Evolutionary conservation across 2,329 filamentous ascomycete species (phyloP), one percentile per base, ranked within the genome.

Genomic region (Colletotrichum navitas): DNA sequence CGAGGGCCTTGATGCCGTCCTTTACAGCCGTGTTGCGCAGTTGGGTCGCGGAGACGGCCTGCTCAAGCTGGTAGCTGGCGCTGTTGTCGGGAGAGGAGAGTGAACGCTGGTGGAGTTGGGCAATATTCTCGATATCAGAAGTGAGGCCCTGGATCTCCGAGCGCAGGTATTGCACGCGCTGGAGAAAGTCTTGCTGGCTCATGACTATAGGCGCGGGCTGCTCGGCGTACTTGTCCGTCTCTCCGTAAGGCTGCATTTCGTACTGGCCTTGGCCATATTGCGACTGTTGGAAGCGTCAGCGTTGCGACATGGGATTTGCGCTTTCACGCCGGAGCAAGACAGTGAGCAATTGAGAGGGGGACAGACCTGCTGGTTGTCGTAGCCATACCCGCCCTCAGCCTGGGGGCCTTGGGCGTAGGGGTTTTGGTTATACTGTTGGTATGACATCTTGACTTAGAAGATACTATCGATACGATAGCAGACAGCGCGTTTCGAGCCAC

Each of bases 1-100:
- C 92, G 66, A 95, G 86, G 75, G 88, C 88, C 81, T 93, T 93
- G 84, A 95, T 93, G 82, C 93, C 90, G 78, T 93, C 91, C 79
- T 92, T 91, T 85, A 95, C 93, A 74, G 88, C 85, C n/a, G 88
- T 90, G 83, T 93, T 94, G 77, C 91, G 88, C 74, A 90, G 83
- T 80, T 93, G 91, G 6, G 92, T 94, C 76, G 93, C 86, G 56
- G 90, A 85, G 68, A 94, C 88, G 64, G 92, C 85, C 76, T 87
- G 85, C 80, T 95, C 91, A 32, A 94, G 86, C 81, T 90, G 88
- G 60, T 85, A 81, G 63, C 83, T 83, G 61, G 87, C 85, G 63
- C 77, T 79, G 54, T 83, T 82, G 79, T 94, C 92, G 68, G 90
- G 86, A 72, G 90, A 91, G 74, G 88, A 86, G 36, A 95, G 87